phyloP scores from a whole-genome alignment of 2,329 filamentous ascomycete species.

The Aspergillus neoniger region DNA sequence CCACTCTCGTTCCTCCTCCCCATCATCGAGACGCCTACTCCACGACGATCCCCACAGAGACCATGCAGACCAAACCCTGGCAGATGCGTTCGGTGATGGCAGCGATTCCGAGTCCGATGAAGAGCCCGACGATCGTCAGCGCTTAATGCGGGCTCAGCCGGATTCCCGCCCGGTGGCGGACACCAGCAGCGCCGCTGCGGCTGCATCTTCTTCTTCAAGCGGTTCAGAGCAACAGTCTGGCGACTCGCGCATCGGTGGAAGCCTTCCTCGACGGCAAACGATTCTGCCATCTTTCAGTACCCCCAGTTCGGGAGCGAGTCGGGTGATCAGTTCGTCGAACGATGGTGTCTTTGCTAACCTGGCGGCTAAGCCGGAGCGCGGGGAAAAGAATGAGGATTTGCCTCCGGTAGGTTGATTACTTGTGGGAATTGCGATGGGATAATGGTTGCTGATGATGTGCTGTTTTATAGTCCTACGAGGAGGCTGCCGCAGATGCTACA shows the following conservation, averaged over 20 bases:
- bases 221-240: constrained; percentile 21
- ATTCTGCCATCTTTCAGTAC: constrained; percentile 56
- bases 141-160: constrained; percentile 72
- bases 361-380: constrained; percentile 81
- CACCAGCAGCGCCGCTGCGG: constrained; percentile 18
- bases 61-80: constrained; percentile 76
- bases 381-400: constrained; percentile 81
- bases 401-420: constrained; percentile 72
- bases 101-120: constrained; percentile 70
- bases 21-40: constrained; percentile 55
- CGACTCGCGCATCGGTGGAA: constrained; percentile 18
- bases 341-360: constrained; percentile 97
- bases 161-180: constrained; percentile 33
- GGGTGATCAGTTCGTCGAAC: constrained; percentile 72
- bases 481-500: constrained; percentile 92
- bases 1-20: constrained; percentile 77
- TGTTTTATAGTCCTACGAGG: constrained; percentile 81
- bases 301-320: constrained; percentile 40
- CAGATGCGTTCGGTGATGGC: constrained; percentile 87
- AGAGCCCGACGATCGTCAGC: constrained; percentile 78
- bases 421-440: neutral
- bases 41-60: constrained; percentile 53
- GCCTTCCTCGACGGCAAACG: constrained; percentile 52
- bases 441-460: neutral
- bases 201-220: constrained; percentile 29